Base-by-base conservation (phyloP, 768 basidiomycete genomes). In the Lentinula aciculospora region DNA sequence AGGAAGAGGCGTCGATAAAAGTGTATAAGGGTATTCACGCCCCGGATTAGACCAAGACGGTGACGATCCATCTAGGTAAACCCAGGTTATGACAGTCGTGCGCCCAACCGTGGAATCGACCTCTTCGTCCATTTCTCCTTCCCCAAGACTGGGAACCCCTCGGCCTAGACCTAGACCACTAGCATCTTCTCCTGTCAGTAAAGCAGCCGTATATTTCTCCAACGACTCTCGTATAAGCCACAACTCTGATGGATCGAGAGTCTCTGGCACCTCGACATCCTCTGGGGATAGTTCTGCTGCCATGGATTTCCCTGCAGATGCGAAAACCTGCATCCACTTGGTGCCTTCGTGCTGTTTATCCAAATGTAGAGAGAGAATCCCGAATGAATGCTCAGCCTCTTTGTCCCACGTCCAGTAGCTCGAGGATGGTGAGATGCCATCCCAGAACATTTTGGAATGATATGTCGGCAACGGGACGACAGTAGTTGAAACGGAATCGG, bases 321-420 rank as follows among this genome's bases (percentile, higher is more conserved):
- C 80, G 65, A 99, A 98, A 6, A 98, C 81, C 48, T 92, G 86
- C 53, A 85, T 76, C 96, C 96, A 99, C 63, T 85, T 83, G 29
- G 87, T 88, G 5, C 85, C 88, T 59, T 88, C 85, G 68, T 93
- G 80, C 60, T 79, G 79, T 72, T 98, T 98, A 69, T 94, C 89
- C 56, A 98, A 76, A 66, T 97, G 89, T 19, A 98, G 71, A 0
- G 89, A 85, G 63, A 98, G 78, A 31, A 91, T 60, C 1, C 89
- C 89, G 63, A 81, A 85, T 12, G 81, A 66, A 58, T 78, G 78
- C 50, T 85, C 84, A 4, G 84, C 90, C 60, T 86, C 84, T 17
- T 84, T 79, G 64, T 97, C 94, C 82, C 88, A 96, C 4, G 92
- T 95, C 94, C 94, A 99, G 65, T 91, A 84, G 65, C 91, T 90